A percentile compares a stretch with the other conserved stretches of the same genome.
phyloP scores from a whole-genome alignment of 441 rosid genomes.

The Adansonia gregorii region DNA sequence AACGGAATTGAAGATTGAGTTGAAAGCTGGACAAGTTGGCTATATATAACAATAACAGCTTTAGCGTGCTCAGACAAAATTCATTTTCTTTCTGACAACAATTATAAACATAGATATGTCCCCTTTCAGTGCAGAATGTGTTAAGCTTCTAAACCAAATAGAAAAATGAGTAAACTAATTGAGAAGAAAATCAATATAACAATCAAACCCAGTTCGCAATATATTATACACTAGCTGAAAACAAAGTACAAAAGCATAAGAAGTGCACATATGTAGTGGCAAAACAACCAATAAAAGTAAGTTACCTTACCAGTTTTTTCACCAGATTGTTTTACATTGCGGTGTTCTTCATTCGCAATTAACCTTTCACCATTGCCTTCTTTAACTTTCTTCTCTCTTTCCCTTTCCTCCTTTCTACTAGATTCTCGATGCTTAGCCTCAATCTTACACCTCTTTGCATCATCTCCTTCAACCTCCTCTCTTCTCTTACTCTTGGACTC shows the following conservation, averaged over 20 bases:
- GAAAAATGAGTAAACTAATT: no score
- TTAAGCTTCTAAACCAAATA: no score
- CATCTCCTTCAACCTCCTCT: conserved; percentile 61
- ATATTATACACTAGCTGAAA: background rate
- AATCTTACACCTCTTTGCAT: conserved; percentile 37
- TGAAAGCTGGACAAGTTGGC: no score
- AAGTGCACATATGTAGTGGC: conserved; percentile 10
- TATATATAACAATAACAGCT: background rate
- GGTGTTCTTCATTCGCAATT: conserved; percentile 51
- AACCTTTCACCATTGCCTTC: conserved; percentile 36
- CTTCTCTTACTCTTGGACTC: conserved; percentile 73
- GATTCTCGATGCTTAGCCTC: conserved; percentile 76
- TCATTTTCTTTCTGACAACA: background rate
- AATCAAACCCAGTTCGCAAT: background rate
- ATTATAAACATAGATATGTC: background rate
- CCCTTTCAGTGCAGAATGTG: background rate
- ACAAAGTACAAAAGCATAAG: background rate
- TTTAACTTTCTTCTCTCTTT: conserved; percentile 50
- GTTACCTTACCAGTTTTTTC: conserved; percentile 75
- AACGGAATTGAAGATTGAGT: no score
- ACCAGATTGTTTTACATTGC: conserved; percentile 45
- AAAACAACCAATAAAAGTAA: no score
- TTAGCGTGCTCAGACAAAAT: background rate
- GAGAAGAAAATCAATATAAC: no score
- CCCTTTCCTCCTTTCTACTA: conserved; percentile 65